A percentile compares a stretch with the other conserved stretches of the same genome.
These are phyloP conservation scores for Trifolium dubium DNA, from an alignment of 306 rosid species.

Conservation along the genomic window DNA sequence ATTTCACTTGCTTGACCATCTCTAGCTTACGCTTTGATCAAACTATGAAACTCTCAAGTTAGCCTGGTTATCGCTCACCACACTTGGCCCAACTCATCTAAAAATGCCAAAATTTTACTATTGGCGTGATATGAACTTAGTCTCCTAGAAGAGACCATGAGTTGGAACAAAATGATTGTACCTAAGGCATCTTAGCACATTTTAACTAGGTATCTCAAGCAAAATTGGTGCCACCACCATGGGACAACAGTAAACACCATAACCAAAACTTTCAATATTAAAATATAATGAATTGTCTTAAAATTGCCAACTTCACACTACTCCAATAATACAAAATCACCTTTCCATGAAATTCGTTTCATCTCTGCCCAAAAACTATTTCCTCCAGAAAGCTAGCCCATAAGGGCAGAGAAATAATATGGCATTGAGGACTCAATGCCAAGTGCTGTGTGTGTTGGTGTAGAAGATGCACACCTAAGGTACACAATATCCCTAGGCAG, in stretches of 20 bases:
- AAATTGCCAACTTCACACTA: neutral
- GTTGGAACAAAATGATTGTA: neutral
- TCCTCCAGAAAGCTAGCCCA: neutral
- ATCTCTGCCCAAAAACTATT: neutral
- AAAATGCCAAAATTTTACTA: neutral
- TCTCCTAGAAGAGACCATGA: neutral
- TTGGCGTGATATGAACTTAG: neutral
- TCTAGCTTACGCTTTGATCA: neutral
- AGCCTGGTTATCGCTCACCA: slow-evolving; percentile 23
- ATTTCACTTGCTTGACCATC: slow-evolving; percentile 8
- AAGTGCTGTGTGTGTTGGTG: neutral
- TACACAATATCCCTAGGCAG: slow-evolving; percentile 3
- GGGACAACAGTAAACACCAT: neutral
- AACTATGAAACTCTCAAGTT: slow-evolving; percentile 16
- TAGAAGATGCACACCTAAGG: slow-evolving; percentile 9
- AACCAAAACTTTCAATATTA: neutral
- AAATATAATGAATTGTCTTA: neutral
- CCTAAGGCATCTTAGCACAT: slow-evolving; percentile 2
- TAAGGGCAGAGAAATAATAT: neutral
- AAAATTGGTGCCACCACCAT: neutral
- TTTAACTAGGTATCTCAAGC: neutral
- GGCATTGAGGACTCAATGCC: neutral
- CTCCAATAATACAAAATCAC: neutral
- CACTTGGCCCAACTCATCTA: neutral
- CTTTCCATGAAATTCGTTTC: slow-evolving; percentile 19